Conservation (phyloP, 352 stramenopile genomes). For the Phytophthora capsici region DNA sequence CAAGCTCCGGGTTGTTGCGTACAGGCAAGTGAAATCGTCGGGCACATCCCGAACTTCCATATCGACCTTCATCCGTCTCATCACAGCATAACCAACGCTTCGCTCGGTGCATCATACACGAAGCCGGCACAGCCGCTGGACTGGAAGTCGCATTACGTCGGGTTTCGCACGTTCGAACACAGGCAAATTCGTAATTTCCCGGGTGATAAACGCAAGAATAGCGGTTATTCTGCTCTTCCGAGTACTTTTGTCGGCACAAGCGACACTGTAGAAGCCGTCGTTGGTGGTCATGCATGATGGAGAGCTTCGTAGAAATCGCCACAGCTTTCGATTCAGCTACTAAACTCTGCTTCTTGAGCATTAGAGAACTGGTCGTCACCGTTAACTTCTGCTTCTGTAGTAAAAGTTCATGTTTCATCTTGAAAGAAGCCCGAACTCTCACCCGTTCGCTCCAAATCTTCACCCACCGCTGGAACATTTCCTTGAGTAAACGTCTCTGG, state of each 20-base stretch:
- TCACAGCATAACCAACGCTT: conserved; percentile 82
- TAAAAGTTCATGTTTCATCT: conserved; percentile 67
- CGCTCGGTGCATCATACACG: conserved; percentile 77
- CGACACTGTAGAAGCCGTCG: conserved; percentile 59
- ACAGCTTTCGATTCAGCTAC: conserved; percentile 20
- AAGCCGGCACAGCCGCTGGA: conserved; percentile 28
- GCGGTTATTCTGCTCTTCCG: conserved; percentile 74
- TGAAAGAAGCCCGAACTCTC: conserved; percentile 64
- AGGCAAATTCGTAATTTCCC: conserved; percentile 69
- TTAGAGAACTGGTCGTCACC: conserved; percentile 18
- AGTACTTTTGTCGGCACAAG: conserved; percentile 70
- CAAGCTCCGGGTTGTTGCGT: conserved; percentile 49
- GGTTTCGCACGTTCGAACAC: conserved; percentile 57
- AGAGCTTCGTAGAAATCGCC: conserved; percentile 40
- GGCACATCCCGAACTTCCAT: conserved; percentile 67
- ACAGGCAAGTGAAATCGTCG: conserved; percentile 66
- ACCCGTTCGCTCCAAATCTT: conserved; percentile 62
- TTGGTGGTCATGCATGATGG: conserved; percentile 69
- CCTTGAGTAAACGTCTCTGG: conserved; percentile 42
- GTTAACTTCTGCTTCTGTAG: conserved; percentile 59
- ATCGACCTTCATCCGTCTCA: conserved; percentile 69
- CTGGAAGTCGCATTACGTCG: conserved; percentile 25
- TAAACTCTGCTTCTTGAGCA: conserved; percentile 23
- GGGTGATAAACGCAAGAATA: conserved; percentile 74
- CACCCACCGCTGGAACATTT: conserved; percentile 69